phyloP scores from a whole-genome alignment of 1,139 yeast species.

The Suhomyces chickasaworum region DNA sequence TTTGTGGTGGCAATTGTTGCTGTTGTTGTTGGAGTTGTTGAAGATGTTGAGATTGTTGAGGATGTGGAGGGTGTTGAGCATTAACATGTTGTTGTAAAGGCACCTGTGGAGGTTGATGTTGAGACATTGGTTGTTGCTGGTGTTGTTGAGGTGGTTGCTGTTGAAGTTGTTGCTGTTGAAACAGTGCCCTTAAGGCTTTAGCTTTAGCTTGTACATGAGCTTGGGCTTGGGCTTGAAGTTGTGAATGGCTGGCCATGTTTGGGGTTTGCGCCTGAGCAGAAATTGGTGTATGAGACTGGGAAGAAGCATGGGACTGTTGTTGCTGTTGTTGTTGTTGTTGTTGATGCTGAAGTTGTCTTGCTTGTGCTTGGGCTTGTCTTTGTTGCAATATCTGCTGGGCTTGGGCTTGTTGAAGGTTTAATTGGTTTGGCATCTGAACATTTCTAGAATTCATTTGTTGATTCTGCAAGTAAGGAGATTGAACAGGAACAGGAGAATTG shows the following conservation, averaged over 20 bases:
- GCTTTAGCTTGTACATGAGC: slow-evolving; percentile 12
- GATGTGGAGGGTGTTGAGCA: background rate
- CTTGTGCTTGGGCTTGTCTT: slow-evolving; percentile 14
- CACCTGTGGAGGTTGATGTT: background rate
- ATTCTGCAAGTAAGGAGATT: slow-evolving; percentile 35
- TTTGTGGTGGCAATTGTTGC: background rate
- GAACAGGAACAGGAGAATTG: slow-evolving; percentile 38
- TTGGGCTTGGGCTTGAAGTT: slow-evolving; percentile 14
- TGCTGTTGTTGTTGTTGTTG: slow-evolving; percentile 12
- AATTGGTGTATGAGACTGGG: slow-evolving; percentile 1
- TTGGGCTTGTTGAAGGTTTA: slow-evolving; percentile 18
- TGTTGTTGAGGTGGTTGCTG: background rate
- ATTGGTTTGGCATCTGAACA: slow-evolving; percentile 20
- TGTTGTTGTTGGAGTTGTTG: slow-evolving; percentile 1
- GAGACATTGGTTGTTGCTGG: background rate
- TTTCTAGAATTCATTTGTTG: slow-evolving; percentile 23
- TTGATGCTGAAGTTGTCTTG: slow-evolving; percentile 9
- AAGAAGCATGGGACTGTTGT: background rate
- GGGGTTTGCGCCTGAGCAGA: slow-evolving; percentile 9
- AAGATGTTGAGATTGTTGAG: background rate
- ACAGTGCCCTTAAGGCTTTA: slow-evolving; percentile 7
- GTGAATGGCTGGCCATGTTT: slow-evolving; percentile 10
- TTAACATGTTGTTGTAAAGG: background rate
- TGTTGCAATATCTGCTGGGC: slow-evolving; percentile 16
- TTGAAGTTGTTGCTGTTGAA: slow-evolving; percentile 3